phyloP scores from a whole-genome alignment of 75 land plant species.

The Selaginella tamariscina region DNA sequence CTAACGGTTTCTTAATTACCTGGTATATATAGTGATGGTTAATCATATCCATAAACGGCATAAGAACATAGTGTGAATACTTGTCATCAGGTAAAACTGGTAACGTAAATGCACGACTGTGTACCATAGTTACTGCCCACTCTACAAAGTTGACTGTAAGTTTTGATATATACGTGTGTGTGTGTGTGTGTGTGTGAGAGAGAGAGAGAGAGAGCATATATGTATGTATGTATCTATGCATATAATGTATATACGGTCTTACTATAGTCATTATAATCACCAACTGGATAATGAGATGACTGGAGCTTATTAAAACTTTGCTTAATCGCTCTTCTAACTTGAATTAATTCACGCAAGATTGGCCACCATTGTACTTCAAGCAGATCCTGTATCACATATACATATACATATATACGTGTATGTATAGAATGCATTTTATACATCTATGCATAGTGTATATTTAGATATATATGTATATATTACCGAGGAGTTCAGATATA shows the following conservation, averaged over 20 bases:
- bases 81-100: slow-evolving; percentile 29
- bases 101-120: slow-evolving; percentile 35
- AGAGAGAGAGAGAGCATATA: slow-evolving; percentile 2
- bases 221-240: not conserved
- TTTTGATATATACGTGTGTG: not conserved
- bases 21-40: slow-evolving; percentile 35
- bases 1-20: slow-evolving; percentile 17
- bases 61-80: slow-evolving; percentile 33
- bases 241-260: not conserved
- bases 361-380: slow-evolving; percentile 38
- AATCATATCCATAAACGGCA: slow-evolving; percentile 41
- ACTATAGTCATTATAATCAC: slow-evolving; percentile 29
- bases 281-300: slow-evolving; percentile 12
- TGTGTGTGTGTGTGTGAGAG: not conserved
- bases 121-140: slow-evolving; percentile 36
- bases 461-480: not conserved
- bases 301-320: slow-evolving; percentile 19
- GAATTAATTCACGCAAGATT: slow-evolving; percentile 27
- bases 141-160: slow-evolving; percentile 14
- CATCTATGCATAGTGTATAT: not conserved
- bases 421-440: not conserved
- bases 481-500: not conserved
- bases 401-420: not conserved
- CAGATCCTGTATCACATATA: slow-evolving; percentile 19
- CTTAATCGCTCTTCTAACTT: slow-evolving; percentile 29